A percentile compares a stretch with the other conserved stretches of the same genome.
Conservation (phyloP, 2,329 filamentous ascomycete species). For the Clonostachys sp. region DNA sequence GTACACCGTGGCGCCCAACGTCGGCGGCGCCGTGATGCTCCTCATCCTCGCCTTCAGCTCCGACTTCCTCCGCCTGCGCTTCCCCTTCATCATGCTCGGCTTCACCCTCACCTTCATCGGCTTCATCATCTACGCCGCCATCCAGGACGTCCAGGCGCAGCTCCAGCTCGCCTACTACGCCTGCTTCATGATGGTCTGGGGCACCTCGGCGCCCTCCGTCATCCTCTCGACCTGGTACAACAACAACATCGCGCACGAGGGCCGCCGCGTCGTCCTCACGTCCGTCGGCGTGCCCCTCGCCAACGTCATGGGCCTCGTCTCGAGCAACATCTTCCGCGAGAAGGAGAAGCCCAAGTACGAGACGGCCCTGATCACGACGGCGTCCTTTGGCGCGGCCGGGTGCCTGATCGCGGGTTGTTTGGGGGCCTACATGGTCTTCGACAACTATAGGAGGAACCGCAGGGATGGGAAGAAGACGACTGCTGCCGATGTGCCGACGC, state of each 20-base stretch:
- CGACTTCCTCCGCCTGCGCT: constrained; percentile 61
- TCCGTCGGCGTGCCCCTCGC: constrained; percentile 70
- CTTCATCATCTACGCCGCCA: constrained; percentile 73
- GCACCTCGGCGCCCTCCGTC: constrained; percentile 70
- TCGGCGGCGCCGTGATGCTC: constrained; percentile 68
- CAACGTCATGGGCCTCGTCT: constrained; percentile 51
- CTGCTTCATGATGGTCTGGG: constrained; percentile 80
- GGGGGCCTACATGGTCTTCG: constrained; percentile 57
- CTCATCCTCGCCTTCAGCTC: constrained; percentile 68
- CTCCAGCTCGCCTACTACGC: constrained; percentile 70
- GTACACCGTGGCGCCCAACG: constrained; percentile 77
- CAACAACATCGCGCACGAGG: constrained; percentile 78
- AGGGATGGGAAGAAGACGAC: constrained; percentile 42
- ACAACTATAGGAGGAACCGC: constrained; percentile 47
- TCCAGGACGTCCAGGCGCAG: constrained; percentile 56
- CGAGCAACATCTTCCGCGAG: constrained; percentile 62
- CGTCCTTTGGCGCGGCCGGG: constrained; percentile 58
- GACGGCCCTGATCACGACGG: constrained; percentile 60
- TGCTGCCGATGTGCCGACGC: constrained; percentile 41
- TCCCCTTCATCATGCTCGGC: constrained; percentile 70
- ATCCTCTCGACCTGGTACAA: constrained; percentile 66
- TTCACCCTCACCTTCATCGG: constrained; percentile 72
- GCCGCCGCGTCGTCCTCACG: constrained; percentile 64
- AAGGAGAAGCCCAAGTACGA: constrained; percentile 64
- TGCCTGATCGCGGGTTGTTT: constrained; percentile 47